Base-by-base conservation (phyloP, 208 protist genomes). In the Trypanosoma melophagium region DNA sequence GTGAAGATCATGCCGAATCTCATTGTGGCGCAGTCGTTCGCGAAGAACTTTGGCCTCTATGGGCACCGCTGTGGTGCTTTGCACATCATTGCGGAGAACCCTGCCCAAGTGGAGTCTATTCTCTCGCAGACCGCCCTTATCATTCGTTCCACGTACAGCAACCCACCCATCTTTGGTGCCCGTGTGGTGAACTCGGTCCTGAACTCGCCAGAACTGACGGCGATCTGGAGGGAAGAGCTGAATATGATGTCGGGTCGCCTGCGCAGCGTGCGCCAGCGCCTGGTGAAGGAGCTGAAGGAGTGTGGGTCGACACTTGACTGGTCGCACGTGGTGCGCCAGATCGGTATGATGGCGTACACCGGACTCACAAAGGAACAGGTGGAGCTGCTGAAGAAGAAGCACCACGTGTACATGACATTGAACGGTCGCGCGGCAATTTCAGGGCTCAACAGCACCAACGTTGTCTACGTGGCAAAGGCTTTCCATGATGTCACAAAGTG, bases 11-110 rank as follows among this genome's bases (percentile, higher is more conserved):
- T 97, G 13, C 80, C 91, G 12, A 79, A 94, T 19, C 76, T 98
- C 49, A 58, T 94, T 10, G 80, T 98, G 7, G 71, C 82, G 12
- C 97, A 99, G 81, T 98, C 93, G 1, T 98, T 98, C 79, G 83
- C 96, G 0, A 99, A 99, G 83, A 99, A 98, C 74, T 95, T 99
- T 71, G 98, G 98, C 19, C 81, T 99, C 4, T 99, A 99, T 69
- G 95, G 95, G 19, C 95, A 99, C 54, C 88, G 98, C 59, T 86
- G 92, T 25, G 97, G 98, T 40, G 81, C 84, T 2, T 66, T 99
- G 21, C 85, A 87, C 61, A 74, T 99, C 35, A 76, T 94, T 8
- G 87, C 80, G 65, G 71, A 69, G 7, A 66, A 79, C 17, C 44
- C 51, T 13, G 76, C 81, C 25, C 77, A 93, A 69, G 89, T 85